These are phyloP conservation scores for Chaetomium olivaceum DNA, from an alignment of 2,329 filamentous ascomycete species.

Conservation along the genomic window DNA sequence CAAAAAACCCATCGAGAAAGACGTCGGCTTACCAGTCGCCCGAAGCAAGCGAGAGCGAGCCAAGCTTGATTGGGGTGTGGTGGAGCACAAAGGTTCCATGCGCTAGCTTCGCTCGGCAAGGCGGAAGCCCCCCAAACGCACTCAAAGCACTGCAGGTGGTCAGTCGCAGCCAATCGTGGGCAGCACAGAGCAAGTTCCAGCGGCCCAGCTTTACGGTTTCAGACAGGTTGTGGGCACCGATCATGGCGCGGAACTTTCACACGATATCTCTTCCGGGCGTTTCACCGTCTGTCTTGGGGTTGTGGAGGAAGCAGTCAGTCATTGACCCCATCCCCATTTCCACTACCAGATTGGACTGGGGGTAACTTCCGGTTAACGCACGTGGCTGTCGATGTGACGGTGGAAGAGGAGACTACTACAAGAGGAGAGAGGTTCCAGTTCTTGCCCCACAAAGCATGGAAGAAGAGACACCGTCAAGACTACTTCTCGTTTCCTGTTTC, in stretches of 20 bases:
- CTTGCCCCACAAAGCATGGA: neutral
- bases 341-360: no score
- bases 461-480: neutral
- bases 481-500: neutral
- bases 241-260: slow-evolving; percentile 7
- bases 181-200: slow-evolving; percentile 1
- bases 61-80: neutral
- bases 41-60: neutral
- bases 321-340: neutral
- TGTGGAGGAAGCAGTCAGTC: neutral
- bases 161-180: neutral
- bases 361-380: neutral
- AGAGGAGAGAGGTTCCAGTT: neutral
- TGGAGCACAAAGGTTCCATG: neutral
- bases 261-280: neutral
- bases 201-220: slow-evolving; percentile 2
- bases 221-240: neutral
- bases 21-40: neutral
- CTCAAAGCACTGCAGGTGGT: neutral
- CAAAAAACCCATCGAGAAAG: neutral
- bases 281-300: slow-evolving; percentile 2
- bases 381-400: neutral
- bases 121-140: slow-evolving; percentile 4
- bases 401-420: neutral
- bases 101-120: slow-evolving; percentile 5